phyloP scores from a whole-genome alignment of 495 filamentous ascomycete species.

The Sordaria brevicollis region DNA sequence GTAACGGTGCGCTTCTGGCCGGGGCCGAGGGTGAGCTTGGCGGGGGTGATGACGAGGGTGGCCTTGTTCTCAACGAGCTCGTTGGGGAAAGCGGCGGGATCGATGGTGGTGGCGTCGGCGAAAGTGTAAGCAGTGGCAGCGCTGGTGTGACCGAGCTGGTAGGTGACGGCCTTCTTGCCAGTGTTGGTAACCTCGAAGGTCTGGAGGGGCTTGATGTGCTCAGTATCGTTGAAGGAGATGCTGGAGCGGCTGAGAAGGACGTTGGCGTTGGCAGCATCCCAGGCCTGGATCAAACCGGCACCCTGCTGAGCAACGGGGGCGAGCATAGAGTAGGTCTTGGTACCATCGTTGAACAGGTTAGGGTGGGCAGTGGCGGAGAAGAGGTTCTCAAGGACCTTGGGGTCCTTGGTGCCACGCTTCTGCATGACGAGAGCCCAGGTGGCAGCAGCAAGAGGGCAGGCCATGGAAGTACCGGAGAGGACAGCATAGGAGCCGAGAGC shows the following conservation, averaged over 20 bases:
- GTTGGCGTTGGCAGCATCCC: slow-evolving; percentile 43
- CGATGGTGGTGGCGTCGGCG: slow-evolving; percentile 11
- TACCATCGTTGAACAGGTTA: slow-evolving; percentile 39
- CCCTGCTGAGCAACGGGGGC: slow-evolving; percentile 49
- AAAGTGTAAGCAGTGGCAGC: slow-evolving; percentile 38
- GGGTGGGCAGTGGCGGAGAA: slow-evolving; percentile 35
- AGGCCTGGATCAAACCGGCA: slow-evolving; percentile 45
- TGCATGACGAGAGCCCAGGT: slow-evolving; percentile 43
- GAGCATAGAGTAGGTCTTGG: slow-evolving; percentile 24
- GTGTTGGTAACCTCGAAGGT: slow-evolving; percentile 45
- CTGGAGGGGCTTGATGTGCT: slow-evolving; percentile 34
- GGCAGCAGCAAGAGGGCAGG: slow-evolving; percentile 45
- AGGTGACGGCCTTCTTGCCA: slow-evolving; percentile 33
- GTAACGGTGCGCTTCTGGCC: slow-evolving; percentile 28
- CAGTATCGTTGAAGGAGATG: slow-evolving; percentile 50
- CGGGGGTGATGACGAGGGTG: slow-evolving; percentile 19
- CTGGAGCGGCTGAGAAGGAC: slow-evolving; percentile 42
- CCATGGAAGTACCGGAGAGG: slow-evolving; percentile 50
- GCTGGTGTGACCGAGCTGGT: slow-evolving; percentile 32
- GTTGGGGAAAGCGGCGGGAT: slow-evolving; percentile 28
- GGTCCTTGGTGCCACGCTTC: slow-evolving; percentile 37
- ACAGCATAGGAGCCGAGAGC: slow-evolving; percentile 42
- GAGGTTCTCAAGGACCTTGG: slow-evolving; percentile 34
- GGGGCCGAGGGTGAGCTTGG: slow-evolving; percentile 24
- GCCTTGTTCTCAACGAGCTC: slow-evolving; percentile 28